Evolutionary conservation across 2,329 filamentous ascomycete genomes (phyloP), one percentile per base, ranked within the genome.

Genomic region (Ophiognomonia clavigignenti-juglandacearum): DNA sequence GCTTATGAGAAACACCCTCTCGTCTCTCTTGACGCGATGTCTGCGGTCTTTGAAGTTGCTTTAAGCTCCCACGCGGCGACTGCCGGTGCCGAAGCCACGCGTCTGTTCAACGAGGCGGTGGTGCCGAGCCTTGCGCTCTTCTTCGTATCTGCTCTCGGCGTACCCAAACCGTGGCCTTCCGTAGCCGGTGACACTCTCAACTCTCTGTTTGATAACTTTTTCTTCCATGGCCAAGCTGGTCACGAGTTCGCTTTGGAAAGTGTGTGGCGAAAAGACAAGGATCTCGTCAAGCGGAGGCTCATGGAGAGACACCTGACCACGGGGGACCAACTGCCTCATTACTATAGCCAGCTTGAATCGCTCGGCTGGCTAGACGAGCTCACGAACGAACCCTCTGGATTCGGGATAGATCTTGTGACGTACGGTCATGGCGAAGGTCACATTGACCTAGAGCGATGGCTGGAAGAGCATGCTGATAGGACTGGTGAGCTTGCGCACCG

Each of bases 201-300:
- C 50, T 86, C 86, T 13, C 72, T 92, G 1, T 92, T 96, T 57
- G 83, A 88, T 43, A 86, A 86, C 10, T 96, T 95, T 61, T 74
- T 96, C 23, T 78, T 83, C 59, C 91, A 91, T 64, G 79, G 83
- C 47, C 82, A 89, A 10, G 77, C 83, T 4, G 81, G 91, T 46
- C 86, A 88, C 62, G 84, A 91, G 55, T 95, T 96, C 53, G 92
- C 96, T 13, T 78, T 98, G 48, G 85, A 96, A 61, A 91, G 89
- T 49, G 71, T 96, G 6, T 97, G 92, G 91, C 84, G 86, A 56
- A 90, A 93, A 61, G 89, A 97, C 61, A 87, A 84, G 55, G 78
- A 85, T 18, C 97, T 90, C 86, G 86, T 97, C 14, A 84, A 85
- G 9, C 80, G 84, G 54, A 82, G 87, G 49, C 80, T 98, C 27